Base-by-base conservation (phyloP, 202 grass and related monocot genomes). In the Bolboschoenoplectus hybrid region DNA sequence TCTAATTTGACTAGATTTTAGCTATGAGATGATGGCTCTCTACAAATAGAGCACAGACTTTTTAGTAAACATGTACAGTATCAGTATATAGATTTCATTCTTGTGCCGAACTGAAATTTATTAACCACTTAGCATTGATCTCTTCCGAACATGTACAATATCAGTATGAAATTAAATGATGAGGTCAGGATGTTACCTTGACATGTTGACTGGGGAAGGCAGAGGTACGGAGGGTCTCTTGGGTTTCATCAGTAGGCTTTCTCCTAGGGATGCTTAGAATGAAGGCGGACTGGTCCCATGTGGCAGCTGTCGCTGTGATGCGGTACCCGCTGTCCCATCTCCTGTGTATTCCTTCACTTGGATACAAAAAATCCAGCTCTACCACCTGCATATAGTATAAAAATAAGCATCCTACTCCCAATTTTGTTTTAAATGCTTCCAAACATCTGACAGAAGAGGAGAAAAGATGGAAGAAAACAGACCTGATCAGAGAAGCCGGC, bases 331-430 rank as follows among this genome's bases (percentile, higher is more conserved):
- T 86, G 40, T 98, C 93, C 96, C 93, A 98, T 34, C 96, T 94
- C 62, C 87, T 89, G 87, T 98, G 96, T 82, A 98, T 96, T 65
- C 96, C 96, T 83, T 98, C 96, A 46, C 93, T 96, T 5, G 96
- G 96, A 52, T 98, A 98, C 70, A 96, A 90, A 89, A 98, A 98
- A 85, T 98, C 96, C 87, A 98, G 90, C 83, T 98, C 96, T 63
- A 98, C 96, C 71, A 94, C 96, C 96, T 98, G 85, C 26, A 26
- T 2, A 81, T 11, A 35, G 34, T 16, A 36, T 80, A 57, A 44
- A 87, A 35, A 73, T 60, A 65, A 61, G 64, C 43, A 46, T 32
- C 66, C 38, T 72, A 89, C 35, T 68, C 55, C 14, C 50, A 13
- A 50, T 32, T 77, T 41, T 26, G 64, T 79, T 41, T 85, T 13